phyloP scores from a whole-genome alignment of 208 protist species.

The Acanthamoeba lenticulata region DNA sequence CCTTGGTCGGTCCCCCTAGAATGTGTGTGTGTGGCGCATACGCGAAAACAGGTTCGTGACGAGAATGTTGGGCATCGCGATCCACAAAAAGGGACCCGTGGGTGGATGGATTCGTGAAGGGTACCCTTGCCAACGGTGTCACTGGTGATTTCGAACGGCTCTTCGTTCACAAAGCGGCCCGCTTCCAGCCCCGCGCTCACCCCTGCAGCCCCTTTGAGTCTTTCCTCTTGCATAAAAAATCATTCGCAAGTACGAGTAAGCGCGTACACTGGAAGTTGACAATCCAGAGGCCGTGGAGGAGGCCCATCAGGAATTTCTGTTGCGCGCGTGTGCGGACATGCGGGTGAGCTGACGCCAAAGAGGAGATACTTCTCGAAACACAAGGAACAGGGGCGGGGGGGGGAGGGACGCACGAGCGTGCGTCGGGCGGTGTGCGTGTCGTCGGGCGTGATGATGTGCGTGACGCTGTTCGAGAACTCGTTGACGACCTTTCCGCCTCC shows the following conservation, averaged over 20 bases:
- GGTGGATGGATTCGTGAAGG: neutral
- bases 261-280: neutral
- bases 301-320: neutral
- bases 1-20: neutral
- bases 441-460: neutral
- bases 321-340: neutral
- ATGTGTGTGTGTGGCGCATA: no score
- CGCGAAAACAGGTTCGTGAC: neutral
- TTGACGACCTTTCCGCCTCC: neutral
- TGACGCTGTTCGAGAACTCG: neutral
- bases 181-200: neutral
- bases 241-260: neutral
- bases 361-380: no score
- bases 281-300: neutral
- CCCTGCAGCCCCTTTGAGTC: neutral
- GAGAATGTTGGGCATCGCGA: neutral
- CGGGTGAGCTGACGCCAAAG: neutral
- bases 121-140: conserved; percentile 6
- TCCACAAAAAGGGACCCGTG: neutral
- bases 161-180: neutral
- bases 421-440: neutral
- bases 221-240: neutral
- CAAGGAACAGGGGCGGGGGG: no score
- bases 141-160: neutral
- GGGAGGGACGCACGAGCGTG: neutral